Evolutionary conservation across 352 stramenopile species (phyloP), one percentile per base, ranked within the genome.

Genomic region (Globisporangium irregulare): DNA sequence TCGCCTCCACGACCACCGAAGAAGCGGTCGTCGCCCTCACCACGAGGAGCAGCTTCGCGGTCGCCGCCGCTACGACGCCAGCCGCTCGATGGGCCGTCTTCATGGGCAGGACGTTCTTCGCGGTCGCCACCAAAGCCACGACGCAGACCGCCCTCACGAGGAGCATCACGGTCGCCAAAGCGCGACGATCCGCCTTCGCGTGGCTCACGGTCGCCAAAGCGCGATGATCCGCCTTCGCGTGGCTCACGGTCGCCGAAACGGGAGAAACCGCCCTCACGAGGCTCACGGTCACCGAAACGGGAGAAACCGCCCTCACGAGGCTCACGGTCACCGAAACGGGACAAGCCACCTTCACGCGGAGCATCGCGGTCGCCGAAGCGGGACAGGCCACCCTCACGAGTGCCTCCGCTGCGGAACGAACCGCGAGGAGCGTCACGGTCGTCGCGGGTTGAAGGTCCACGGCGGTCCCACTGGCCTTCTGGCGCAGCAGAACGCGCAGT

Each of bases 401-500:
- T 18, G 14, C 58, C 22, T 18, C 62, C 55, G 25, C 43, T 61
- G 59, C 65, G 65, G 65, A 70, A 64, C 25, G 57, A 59, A 8
- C 65, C 65, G 6, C 65, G 64, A 51, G 41, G 36, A 62, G 68
- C 67, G 46, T 83, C 74, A 41, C 71, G 75, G 29, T 68, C 79
- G 27, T 82, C 74, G 43, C 79, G 79, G 67, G 72, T 15, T 12
- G 77, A n/a, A 64, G 81, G 81, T 22, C 75, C 80, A 51, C 78
- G 74, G 48, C 84, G 81, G 50, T 90, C 84, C 79, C 84, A 89
- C 51, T 79, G 75, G 12, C 81, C 79, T 65, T 90, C 82, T 6
- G 82, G 80, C 14, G 80, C 82, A 0, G 71, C 48, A 50, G 77
- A 66, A 15, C 74, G 78, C 24, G 75, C 65, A 20, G 70, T 60